Evolutionary conservation across 805 yeast genomes (phyloP).

Genomic region (Nakazawaea siamensis): DNA sequence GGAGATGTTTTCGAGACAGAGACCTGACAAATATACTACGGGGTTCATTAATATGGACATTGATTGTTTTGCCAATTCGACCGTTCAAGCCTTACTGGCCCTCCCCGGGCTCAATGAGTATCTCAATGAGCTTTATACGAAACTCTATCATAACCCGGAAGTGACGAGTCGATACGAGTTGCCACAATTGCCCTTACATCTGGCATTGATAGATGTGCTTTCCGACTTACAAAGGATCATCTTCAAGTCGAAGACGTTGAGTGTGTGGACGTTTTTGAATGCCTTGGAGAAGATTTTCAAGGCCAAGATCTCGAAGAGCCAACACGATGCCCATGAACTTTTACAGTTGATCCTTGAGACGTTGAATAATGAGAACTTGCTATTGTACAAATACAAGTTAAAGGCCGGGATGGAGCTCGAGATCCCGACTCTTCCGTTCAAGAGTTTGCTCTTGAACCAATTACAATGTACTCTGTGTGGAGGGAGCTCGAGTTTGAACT

Average conservation of each 20-base stretch:
- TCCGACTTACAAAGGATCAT: conserved; percentile 57
- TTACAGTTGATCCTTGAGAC: conserved; percentile 77
- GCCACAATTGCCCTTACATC: conserved; percentile 45
- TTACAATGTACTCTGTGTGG: conserved; percentile 66
- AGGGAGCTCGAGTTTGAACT: conserved; percentile 46
- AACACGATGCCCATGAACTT: conserved; percentile 94
- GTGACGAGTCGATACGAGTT: conserved; percentile 6
- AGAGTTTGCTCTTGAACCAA: conserved; percentile 57
- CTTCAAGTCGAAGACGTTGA: conserved; percentile 40
- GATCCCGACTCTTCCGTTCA: conserved; percentile 66
- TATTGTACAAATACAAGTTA: conserved; percentile 26
- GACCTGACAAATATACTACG: conserved; percentile 71
- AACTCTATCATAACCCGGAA: conserved; percentile 17
- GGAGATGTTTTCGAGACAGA: conserved; percentile 28
- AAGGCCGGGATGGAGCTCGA: conserved; percentile 10
- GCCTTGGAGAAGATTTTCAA: conserved; percentile 66
- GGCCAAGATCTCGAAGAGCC: conserved; percentile 68
- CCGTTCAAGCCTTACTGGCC: conserved; percentile 70
- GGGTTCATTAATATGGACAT: conserved; percentile 78
- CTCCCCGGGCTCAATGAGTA: conserved; percentile 53
- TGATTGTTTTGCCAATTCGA: conserved; percentile 90
- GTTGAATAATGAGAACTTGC: conserved; percentile 54
- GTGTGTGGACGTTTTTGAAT: conserved; percentile 74
- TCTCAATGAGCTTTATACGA: conserved; percentile 20
- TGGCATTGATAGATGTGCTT: conserved; percentile 43